Base-by-base conservation (phyloP, 768 basidiomycete genomes). In the Russula olivacea region DNA sequence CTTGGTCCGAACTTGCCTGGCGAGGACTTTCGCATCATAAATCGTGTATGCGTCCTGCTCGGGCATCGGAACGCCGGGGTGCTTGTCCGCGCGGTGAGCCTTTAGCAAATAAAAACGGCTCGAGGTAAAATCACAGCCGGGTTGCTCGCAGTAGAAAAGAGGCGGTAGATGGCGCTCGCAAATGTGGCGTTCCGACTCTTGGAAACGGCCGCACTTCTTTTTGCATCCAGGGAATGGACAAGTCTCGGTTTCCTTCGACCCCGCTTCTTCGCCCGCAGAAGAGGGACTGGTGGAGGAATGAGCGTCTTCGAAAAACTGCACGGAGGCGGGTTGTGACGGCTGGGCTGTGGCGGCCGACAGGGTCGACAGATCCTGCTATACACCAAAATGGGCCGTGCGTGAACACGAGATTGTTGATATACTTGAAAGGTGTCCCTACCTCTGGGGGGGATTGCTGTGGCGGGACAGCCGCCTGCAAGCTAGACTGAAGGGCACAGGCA, bases 181-280 rank as follows among this genome's bases (percentile, higher is more conserved):
- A 28, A 55, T 30, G 30, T 64, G 63, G 0, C 63, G 45, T 10
- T 59, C 48, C 9, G 50, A 11, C 19, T 64, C 63, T 5, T 59
- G 63, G 0, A 1, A 19, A 2, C 58, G 36, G 4, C 38, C 1
- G 12, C 10, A 55, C 9, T 2, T 41, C 48, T 0, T 0, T 0
- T 2, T 12, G 30, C 63, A 64, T 10, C 2, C 1, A 23, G 53
- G 47, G 21, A 43, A 21, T 0, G 63, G 63, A 41, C 63, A 64
- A 11, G 23, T 0, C 17, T 30, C 7, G 11, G 28, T 12, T 30
- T 12, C 50, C 7, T 17, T 30, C 7, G 15, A 4, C 12, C 14
- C 9, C 3, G 2, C 17, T 30, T 52, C 40, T 12, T 7, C 28
- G 30, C 10, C 6, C 15, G 2, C 2, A 8, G 21, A 28, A 28